Conservation (phyloP, 345 rosid genomes). For the Arabidopsis arenosa region DNA sequence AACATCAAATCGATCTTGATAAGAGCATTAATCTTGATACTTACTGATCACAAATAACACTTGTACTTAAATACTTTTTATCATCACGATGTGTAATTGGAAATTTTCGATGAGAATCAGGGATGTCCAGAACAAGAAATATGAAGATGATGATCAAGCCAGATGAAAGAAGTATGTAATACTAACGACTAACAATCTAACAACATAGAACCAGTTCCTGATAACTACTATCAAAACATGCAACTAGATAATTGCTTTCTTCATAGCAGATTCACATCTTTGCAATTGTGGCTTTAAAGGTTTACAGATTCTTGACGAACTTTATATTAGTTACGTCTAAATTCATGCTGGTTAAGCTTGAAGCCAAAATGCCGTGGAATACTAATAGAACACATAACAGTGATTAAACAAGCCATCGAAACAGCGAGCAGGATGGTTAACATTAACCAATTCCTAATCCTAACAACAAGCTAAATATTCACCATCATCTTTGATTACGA, state of each 20-base stretch:
- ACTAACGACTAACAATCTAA: slow-evolving; percentile 22
- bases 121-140: background rate
- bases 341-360: background rate
- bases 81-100: background rate
- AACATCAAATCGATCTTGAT: slow-evolving; percentile 25
- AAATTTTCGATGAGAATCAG: background rate
- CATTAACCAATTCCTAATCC: background rate
- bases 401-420: background rate
- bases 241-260: slow-evolving; percentile 4
- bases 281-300: background rate
- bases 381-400: background rate
- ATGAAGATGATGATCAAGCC: background rate
- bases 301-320: background rate
- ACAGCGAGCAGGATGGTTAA: background rate
- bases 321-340: background rate
- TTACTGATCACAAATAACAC: background rate
- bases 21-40: background rate
- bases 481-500: background rate
- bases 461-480: slow-evolving; percentile 17
- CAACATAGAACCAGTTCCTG: background rate
- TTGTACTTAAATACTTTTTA: background rate
- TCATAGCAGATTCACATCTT: background rate
- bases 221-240: background rate
- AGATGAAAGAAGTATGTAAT: background rate
- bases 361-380: background rate